Percentiles rank a stretch among this genome's conserved stretches.
These are phyloP conservation scores for Euphorbia peplus DNA, from an alignment of 345 rosid species.

Conservation along the genomic window DNA sequence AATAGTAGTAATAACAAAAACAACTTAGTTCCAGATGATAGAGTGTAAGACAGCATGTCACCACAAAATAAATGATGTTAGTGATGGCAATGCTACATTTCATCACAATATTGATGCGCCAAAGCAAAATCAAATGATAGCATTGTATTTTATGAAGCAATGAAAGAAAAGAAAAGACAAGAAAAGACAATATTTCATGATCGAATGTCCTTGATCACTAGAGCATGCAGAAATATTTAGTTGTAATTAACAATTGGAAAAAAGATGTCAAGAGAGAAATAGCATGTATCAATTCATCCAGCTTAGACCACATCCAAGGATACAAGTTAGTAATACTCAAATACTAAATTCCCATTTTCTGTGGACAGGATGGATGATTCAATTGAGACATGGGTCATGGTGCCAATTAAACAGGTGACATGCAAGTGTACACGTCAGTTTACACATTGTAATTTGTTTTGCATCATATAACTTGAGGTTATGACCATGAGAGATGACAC, in stretches of 20 bases:
- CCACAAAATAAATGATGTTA: neutral
- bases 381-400: neutral
- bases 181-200: neutral
- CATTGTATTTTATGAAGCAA: neutral
- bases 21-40: neutral
- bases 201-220: neutral
- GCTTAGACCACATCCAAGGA: neutral
- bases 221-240: neutral
- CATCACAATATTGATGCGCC: neutral
- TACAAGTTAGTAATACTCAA: neutral
- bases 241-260: neutral
- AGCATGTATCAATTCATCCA: neutral
- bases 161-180: neutral
- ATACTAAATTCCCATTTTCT: neutral
- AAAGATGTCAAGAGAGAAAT: neutral
- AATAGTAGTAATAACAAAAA: too few relatives aligned
- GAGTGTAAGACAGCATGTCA: neutral
- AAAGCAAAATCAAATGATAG: conserved; percentile 1
- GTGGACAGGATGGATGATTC: neutral
- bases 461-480: neutral
- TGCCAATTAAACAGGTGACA: neutral
- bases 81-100: neutral
- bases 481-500: neutral
- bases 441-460: neutral
- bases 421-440: neutral